Evolutionary conservation across 805 yeast species (phyloP), one percentile per base, ranked within the genome.

Genomic region (Yarrowia keelungensis): DNA sequence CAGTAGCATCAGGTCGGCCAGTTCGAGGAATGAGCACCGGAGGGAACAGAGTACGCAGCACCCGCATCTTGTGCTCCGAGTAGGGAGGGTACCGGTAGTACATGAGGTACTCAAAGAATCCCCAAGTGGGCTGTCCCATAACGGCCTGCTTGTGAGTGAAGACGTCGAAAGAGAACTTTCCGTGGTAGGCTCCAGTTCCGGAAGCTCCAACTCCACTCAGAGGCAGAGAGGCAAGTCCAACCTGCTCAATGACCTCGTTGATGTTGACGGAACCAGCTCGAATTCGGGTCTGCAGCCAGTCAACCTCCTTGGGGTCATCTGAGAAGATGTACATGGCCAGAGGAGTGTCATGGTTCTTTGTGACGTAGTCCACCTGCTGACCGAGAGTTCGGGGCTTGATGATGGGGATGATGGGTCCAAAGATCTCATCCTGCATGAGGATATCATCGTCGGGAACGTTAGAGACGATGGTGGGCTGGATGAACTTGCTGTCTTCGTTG

Each of bases 151-250:
- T 85, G 76, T 90, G 96, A 2, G 92, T 84, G 75, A 92, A 92
- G 8, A 89, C 81, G 51, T 86, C 85, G 70, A 87, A 82, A 8
- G 91, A 87, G 75, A 79, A 82, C 70, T 78, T 78, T 3, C 97
- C 97, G 75, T 92, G 97, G 78, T 92, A 92, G 36, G 83, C 79
- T 11, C 97, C 97, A 69, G 81, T 80, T 1, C 98, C 98, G 0
- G 97, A 90, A 14, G 75, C 76, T n/a, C 97, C 97, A 68, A 92
- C 79, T 32, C 98, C 98, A 45, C 97, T 97, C 78, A 93, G 93
- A 35, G 97, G 97, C 2, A 91, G 86, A 61, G 82, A 81, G 9
- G 82, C 70, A 67, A 89, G 81, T 0, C 86, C 92, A 51, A 85
- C 91, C 71, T 91, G 96, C 74, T 90, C 70, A 62, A 91, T 66